A percentile compares a stretch with the other conserved stretches of the same genome.
These are phyloP conservation scores for Globisporangium apiculatum DNA, from an alignment of 352 stramenopile species.

Conservation along the genomic window DNA sequence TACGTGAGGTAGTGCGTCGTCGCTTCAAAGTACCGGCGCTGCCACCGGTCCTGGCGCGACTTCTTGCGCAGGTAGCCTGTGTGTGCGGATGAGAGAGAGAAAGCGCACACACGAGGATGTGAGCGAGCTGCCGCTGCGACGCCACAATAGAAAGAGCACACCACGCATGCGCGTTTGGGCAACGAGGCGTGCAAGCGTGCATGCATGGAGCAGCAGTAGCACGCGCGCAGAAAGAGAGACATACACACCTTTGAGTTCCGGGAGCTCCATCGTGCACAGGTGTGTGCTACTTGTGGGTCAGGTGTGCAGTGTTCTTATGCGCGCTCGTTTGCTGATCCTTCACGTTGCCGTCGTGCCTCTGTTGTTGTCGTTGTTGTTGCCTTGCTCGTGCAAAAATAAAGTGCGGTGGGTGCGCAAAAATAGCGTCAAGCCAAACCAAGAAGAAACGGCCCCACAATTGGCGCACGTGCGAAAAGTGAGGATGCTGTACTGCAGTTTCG, in stretches of 20 bases:
- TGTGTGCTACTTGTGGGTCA: background rate
- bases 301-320: background rate
- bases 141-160: background rate
- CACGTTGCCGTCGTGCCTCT: background rate
- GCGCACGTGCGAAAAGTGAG: too few relatives aligned
- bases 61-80: constrained; percentile 93
- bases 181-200: background rate
- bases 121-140: background rate
- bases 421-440: too few relatives aligned
- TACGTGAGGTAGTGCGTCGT: constrained; percentile 98
- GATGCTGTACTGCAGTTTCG: too few relatives aligned
- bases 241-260: constrained; percentile 70
- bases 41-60: constrained; percentile 90
- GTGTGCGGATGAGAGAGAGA: background rate
- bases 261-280: constrained; percentile 51
- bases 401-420: too few relatives aligned
- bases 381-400: too few relatives aligned
- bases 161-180: background rate
- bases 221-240: too few relatives aligned
- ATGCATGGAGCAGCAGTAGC: too few relatives aligned
- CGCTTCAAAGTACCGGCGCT: constrained; percentile 97
- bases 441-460: too few relatives aligned
- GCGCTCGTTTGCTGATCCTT: background rate
- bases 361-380: background rate
- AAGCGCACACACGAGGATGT: background rate